Conservation (phyloP, 2,329 filamentous ascomycete genomes). For the Cladosporium sp. region DNA sequence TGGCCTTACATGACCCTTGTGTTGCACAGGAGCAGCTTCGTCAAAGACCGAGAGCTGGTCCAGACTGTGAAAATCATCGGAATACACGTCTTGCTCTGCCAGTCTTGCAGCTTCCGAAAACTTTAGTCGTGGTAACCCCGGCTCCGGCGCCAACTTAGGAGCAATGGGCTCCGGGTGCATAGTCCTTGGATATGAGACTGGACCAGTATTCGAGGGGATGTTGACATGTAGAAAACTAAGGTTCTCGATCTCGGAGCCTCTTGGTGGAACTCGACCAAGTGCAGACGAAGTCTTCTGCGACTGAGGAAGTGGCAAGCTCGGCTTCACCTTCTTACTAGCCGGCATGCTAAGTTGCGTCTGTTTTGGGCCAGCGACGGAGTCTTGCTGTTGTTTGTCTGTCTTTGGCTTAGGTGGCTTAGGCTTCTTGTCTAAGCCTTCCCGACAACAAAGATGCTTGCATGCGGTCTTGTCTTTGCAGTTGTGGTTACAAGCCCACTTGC, state of each 20-base stretch:
- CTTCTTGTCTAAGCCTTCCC: conserved; percentile 62
- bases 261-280: background rate
- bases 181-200: conserved; percentile 11
- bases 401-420: conserved; percentile 42
- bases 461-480: conserved; percentile 54
- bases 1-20: background rate
- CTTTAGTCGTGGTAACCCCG: conserved; percentile 4
- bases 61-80: conserved; percentile 19
- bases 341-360: conserved; percentile 26
- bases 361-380: conserved; percentile 17
- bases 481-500: conserved; percentile 70
- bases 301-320: background rate
- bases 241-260: conserved; percentile 13
- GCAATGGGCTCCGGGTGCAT: background rate
- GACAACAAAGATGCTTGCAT: conserved; percentile 69
- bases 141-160: background rate
- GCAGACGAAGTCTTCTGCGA: background rate
- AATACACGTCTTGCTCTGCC: conserved; percentile 3
- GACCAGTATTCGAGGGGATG: conserved; percentile 17
- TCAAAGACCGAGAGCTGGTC: conserved; percentile 9
- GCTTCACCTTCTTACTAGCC: conserved; percentile 16
- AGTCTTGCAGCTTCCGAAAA: conserved; percentile 7
- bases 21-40: conserved; percentile 1
- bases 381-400: conserved; percentile 22
- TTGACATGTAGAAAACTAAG: conserved; percentile 23